Conservation (phyloP, 441 rosid genomes). For the Eruca vesicaria region DNA sequence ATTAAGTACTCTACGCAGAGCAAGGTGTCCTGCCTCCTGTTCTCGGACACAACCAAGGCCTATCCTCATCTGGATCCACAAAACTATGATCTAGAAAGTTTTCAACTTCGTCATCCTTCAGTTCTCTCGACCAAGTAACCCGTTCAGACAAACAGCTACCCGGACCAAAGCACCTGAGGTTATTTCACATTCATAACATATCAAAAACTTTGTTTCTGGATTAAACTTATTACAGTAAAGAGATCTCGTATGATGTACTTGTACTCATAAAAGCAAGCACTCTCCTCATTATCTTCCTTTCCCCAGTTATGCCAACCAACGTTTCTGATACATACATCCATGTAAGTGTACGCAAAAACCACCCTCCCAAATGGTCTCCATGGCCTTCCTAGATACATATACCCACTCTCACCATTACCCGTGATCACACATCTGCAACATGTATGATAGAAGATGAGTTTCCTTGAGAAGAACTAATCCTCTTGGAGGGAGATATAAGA, state of each 20-base stretch:
- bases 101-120: slow-evolving; percentile 83
- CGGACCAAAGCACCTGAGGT: slow-evolving; percentile 82
- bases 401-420: slow-evolving; percentile 75
- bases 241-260: slow-evolving; percentile 44
- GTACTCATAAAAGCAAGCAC: slow-evolving; percentile 95
- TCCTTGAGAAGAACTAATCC: not conserved
- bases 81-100: slow-evolving; percentile 70
- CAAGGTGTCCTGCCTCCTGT: slow-evolving; percentile 75
- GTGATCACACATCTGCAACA: slow-evolving; percentile 83
- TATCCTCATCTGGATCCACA: slow-evolving; percentile 72
- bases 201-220: not conserved
- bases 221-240: not conserved
- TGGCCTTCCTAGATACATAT: slow-evolving; percentile 83
- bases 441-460: not conserved
- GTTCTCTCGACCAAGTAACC: slow-evolving; percentile 83
- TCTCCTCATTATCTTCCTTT: slow-evolving; percentile 93
- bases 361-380: slow-evolving; percentile 99
- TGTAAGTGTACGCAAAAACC: slow-evolving; percentile 76
- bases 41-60: slow-evolving; percentile 83
- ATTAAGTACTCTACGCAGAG: slow-evolving; percentile 49
- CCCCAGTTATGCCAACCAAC: slow-evolving; percentile 96
- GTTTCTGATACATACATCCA: slow-evolving; percentile 75
- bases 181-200: not conserved
- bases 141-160: slow-evolving; percentile 78
- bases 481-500: not conserved